Evolutionary conservation across 257 asterid genomes (phyloP).

Genomic region (Ajuga chamaepitys): DNA sequence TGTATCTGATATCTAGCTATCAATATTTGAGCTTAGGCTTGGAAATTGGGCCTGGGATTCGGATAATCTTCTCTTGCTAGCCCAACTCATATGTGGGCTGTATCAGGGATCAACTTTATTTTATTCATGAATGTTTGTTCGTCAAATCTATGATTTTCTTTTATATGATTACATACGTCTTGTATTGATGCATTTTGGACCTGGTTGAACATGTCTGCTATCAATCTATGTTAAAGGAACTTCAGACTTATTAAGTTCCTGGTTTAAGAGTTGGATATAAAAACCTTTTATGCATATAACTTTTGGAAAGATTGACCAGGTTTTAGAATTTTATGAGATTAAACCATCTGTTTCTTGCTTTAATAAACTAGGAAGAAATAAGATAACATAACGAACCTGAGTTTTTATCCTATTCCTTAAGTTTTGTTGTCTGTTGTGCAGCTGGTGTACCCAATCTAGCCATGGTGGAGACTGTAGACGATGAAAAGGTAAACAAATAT

Average conservation of each 20-base stretch:
- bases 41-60: no score
- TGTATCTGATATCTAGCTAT: no score
- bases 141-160: conserved; percentile 1
- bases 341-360: not conserved
- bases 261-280: not conserved
- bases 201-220: not conserved
- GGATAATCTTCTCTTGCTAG: no score
- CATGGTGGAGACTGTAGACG: conserved; percentile 95
- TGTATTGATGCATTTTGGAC: not conserved
- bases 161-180: not conserved
- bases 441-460: conserved; percentile 86
- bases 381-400: not conserved
- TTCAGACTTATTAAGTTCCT: not conserved
- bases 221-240: not conserved
- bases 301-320: not conserved
- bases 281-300: not conserved
- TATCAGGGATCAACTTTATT: not conserved
- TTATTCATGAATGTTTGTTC: not conserved
- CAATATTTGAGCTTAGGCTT: no score
- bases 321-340: not conserved
- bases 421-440: conserved; percentile 20
- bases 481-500: conserved; percentile 61
- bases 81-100: no score
- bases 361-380: not conserved
- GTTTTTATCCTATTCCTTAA: not conserved